phyloP scores from a whole-genome alignment of 257 asterid genomes.

The Buddleja alternifolia region DNA sequence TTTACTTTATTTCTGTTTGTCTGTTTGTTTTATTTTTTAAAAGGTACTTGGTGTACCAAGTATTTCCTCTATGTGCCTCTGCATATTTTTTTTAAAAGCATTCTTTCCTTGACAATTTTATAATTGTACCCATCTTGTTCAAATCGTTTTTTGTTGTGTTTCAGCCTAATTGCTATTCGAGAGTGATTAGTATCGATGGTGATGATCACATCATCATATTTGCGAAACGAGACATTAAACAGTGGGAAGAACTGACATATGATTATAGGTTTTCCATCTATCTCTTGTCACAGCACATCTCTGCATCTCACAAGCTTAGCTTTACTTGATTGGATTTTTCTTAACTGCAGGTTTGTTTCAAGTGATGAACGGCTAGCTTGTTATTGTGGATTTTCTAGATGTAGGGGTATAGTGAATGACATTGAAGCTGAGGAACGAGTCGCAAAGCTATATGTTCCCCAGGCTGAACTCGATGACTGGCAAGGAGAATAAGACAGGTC shows the following conservation, averaged over 20 bases:
- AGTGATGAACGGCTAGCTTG: conserved; percentile 85
- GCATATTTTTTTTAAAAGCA: not conserved
- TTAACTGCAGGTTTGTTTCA: conserved; percentile 67
- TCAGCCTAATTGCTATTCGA: conserved; percentile 98
- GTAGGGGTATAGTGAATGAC: conserved; percentile 94
- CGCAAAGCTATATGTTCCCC: conserved; percentile 61
- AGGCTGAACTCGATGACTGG: conserved; percentile 78
- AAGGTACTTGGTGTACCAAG: not conserved
- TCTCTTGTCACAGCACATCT: not conserved
- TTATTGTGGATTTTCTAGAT: conserved; percentile 82
- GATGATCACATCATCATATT: conserved; percentile 88
- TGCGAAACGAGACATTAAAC: conserved; percentile 86
- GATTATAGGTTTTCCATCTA: conserved; percentile 81
- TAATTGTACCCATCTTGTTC: conserved; percentile 7
- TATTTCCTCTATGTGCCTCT: not conserved
- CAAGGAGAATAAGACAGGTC: conserved; percentile 68
- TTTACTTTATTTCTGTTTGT: not conserved
- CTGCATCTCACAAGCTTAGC: conserved; percentile 16
- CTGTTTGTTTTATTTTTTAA: not conserved
- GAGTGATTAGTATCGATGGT: conserved; percentile 69
- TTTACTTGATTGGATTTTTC: conserved; percentile 19
- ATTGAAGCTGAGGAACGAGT: conserved; percentile 80
- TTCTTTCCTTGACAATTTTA: conserved; percentile 8
- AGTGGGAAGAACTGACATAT: conserved; percentile 90
- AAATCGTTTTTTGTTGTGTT: conserved; percentile 27